Evolutionary conservation across 23 red algal species (phyloP).

Genomic region (Gracilaria vermiculophylla): DNA sequence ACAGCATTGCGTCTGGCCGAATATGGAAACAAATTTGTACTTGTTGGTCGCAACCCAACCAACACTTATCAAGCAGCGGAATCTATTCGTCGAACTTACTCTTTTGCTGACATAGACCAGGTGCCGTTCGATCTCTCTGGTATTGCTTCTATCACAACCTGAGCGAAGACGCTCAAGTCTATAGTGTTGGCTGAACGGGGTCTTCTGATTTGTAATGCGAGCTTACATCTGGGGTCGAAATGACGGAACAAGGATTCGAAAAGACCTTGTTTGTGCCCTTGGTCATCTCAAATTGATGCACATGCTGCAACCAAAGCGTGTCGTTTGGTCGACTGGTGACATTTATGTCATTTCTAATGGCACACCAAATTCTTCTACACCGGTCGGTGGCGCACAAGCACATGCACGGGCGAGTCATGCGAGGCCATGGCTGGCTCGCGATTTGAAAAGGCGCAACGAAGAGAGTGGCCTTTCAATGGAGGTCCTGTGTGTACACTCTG

Average conservation of each 20-base stretch:
- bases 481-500: background rate
- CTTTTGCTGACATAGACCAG: background rate
- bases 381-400: background rate
- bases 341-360: background rate
- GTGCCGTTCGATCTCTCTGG: background rate
- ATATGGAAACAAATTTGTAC: background rate
- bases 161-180: background rate
- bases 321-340: constrained; percentile 12
- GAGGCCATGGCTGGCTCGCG: background rate
- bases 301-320: constrained; percentile 11
- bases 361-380: background rate
- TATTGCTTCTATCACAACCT: background rate
- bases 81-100: background rate
- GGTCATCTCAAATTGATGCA: constrained; percentile 1
- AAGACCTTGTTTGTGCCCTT: constrained; percentile 11
- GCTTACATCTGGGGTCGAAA: background rate
- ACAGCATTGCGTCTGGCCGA: background rate
- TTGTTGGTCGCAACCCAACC: background rate
- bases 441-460: background rate
- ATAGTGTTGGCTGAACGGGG: background rate
- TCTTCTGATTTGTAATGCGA: background rate
- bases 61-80: background rate
- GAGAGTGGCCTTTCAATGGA: background rate
- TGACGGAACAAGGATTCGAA: background rate
- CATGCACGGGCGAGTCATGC: background rate